Percentiles rank a stretch among this genome's conserved stretches.
Evolutionary conservation across 192 early-diverging fungal species (phyloP).

Genomic region (Backusella sp.): DNA sequence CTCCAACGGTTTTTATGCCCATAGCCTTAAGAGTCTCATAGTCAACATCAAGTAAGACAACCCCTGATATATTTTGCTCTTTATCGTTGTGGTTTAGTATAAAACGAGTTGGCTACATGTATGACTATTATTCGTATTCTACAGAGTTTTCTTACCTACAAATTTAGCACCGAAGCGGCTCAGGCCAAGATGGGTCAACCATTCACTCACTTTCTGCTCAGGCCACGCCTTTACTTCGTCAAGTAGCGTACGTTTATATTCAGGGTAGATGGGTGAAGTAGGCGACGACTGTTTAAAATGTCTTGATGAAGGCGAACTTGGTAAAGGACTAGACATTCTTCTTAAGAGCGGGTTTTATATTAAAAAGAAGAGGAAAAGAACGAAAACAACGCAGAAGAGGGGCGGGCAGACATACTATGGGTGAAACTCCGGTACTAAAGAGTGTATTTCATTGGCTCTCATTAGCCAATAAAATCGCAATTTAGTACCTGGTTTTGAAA

Average conservation of each 20-base stretch:
- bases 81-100: not conserved
- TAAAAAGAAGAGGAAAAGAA: not conserved
- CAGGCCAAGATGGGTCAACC: slow-evolving; percentile 25
- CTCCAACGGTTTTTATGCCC: slow-evolving; percentile 77
- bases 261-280: slow-evolving; percentile 35
- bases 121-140: too few species aligned
- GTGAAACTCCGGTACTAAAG: too few species aligned
- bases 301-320: slow-evolving; percentile 21
- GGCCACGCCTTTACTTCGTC: slow-evolving; percentile 34
- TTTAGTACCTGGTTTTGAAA: too few species aligned
- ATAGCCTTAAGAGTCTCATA: slow-evolving; percentile 81
- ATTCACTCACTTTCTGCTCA: slow-evolving; percentile 34
- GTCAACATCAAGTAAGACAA: slow-evolving; percentile 79
- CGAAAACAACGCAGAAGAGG: too few species aligned
- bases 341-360: not conserved
- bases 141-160: slow-evolving; percentile 18
- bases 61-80: slow-evolving; percentile 83
- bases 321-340: slow-evolving; percentile 21
- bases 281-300: slow-evolving; percentile 24
- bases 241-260: slow-evolving; percentile 20
- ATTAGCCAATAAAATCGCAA: too few species aligned
- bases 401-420: too few species aligned
- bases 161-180: slow-evolving; percentile 25
- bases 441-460: too few species aligned
- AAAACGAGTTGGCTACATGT: not conserved